Conservation (phyloP, 1,284 basidiomycete species). For the Moniliella sp. region DNA sequence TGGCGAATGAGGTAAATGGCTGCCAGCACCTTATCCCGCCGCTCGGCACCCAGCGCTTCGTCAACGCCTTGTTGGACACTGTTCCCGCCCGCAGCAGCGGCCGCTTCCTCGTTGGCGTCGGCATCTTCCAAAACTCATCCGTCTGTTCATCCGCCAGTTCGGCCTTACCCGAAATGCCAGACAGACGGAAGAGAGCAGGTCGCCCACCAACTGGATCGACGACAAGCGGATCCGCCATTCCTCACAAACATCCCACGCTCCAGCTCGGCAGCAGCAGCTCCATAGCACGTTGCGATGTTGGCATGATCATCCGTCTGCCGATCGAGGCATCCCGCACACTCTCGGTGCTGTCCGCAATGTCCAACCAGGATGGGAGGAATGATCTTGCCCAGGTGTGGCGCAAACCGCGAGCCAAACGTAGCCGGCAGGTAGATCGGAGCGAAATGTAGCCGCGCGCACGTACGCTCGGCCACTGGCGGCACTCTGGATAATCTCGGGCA, state of each 20-base stretch:
- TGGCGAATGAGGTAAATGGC: constrained; percentile 81
- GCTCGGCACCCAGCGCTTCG: constrained; percentile 71
- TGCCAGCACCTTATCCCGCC: constrained; percentile 70
- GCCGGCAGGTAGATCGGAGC: constrained; percentile 75
- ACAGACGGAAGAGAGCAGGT: constrained; percentile 91
- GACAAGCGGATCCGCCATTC: constrained; percentile 77
- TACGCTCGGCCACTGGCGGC: constrained; percentile 71
- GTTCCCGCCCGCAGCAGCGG: constrained; percentile 3
- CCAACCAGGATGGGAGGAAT: constrained; percentile 76
- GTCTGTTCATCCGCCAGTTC: constrained; percentile 48
- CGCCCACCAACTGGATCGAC: constrained; percentile 82
- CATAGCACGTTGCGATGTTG: constrained; percentile 79
- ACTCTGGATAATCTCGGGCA: constrained; percentile 81
- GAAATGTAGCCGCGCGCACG: constrained; percentile 94
- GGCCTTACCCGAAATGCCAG: constrained; percentile 83
- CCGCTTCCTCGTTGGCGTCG: constrained; percentile 26
- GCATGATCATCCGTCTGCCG: constrained; percentile 97
- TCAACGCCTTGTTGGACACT: constrained; percentile 49
- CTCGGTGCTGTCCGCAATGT: constrained; percentile 79
- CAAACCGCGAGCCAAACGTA: constrained; percentile 85
- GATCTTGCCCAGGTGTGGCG: constrained; percentile 81
- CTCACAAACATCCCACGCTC: constrained; percentile 77
- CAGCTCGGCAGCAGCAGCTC: constrained; percentile 84
- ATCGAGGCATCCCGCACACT: constrained; percentile 77
- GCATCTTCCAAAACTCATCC: too few species aligned